Evolutionary conservation across 371 early-diverging fungal genomes (phyloP).

Genomic region (Apophysomyces sp.): DNA sequence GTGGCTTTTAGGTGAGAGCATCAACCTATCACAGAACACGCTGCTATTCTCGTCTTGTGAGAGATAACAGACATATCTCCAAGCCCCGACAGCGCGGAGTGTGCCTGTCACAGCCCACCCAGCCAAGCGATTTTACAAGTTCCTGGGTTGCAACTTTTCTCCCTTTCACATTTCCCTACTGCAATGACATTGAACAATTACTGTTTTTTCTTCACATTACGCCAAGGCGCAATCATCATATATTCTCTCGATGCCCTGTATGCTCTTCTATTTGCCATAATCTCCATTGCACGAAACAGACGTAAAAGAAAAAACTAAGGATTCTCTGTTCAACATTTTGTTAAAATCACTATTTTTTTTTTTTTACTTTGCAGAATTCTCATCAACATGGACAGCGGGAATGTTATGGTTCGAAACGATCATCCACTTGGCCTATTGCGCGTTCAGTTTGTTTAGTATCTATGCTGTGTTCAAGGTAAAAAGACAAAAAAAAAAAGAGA

Average conservation of each 20-base stretch:
- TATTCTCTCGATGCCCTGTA: conserved; percentile 7
- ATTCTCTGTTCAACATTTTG: neutral
- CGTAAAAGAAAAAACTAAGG: conserved; percentile 1
- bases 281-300: conserved; percentile 7
- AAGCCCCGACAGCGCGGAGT: neutral
- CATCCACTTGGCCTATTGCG: conserved; percentile 1
- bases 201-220: conserved; percentile 8
- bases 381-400: conserved; percentile 3
- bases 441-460: neutral
- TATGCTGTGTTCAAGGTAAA: conserved; percentile 1
- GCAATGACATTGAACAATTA: conserved; percentile 7
- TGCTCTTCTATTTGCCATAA: conserved; percentile 8
- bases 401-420: conserved; percentile 9
- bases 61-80: neutral
- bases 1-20: too few species aligned
- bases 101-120: neutral
- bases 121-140: neutral
- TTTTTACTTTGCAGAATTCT: conserved; percentile 1
- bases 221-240: neutral
- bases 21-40: too few species aligned
- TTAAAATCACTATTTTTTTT: neutral
- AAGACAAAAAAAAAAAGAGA: neutral
- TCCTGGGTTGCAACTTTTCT: neutral
- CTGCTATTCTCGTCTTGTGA: too few species aligned
- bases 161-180: neutral